phyloP scores from a whole-genome alignment of 257 asterid species.

The Plectranthus barbatus region DNA sequence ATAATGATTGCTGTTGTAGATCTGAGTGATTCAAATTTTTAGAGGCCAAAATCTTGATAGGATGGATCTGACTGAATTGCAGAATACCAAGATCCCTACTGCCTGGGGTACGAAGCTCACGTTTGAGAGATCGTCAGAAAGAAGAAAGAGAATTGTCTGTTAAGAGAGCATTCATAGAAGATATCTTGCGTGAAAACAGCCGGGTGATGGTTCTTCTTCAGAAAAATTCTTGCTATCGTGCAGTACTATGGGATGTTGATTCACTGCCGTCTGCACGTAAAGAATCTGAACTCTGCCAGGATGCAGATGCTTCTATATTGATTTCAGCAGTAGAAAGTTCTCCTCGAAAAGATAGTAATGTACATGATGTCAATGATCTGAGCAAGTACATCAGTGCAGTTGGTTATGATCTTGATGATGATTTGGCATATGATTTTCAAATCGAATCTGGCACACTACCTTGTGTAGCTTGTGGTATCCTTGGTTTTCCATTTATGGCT shows the following conservation, averaged over 20 bases:
- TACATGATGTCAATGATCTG: conserved; percentile 41
- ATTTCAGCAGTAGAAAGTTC: conserved; percentile 30
- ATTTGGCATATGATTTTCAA: conserved; percentile 66
- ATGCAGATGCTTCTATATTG: conserved; percentile 19
- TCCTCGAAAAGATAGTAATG: conserved; percentile 21
- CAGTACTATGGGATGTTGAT: conserved; percentile 71
- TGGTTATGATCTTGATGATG: conserved; percentile 62
- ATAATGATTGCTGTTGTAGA: conserved; percentile 2
- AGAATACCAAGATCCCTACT: conserved; percentile 93
- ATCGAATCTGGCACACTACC: conserved; percentile 89
- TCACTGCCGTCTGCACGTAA: conserved; percentile 62
- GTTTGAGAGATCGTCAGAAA: conserved; percentile 76
- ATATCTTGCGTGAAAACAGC: conserved; percentile 65
- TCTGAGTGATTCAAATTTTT: conserved; percentile 7
- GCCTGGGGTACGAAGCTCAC: conserved; percentile 89
- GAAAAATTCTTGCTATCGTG: conserved; percentile 45
- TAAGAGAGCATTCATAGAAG: conserved; percentile 80
- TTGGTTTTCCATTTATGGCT: conserved; percentile 97
- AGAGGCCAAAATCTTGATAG: conserved; percentile 15
- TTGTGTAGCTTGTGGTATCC: conserved; percentile 95
- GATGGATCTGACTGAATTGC: conserved; percentile 29
- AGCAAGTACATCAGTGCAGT: conserved; percentile 43
- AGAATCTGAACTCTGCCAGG: conserved; percentile 41
- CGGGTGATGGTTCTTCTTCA: conserved; percentile 47
- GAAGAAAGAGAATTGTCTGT: conserved; percentile 87